Evolutionary conservation across 768 basidiomycete genomes (phyloP).

Genomic region (Hericium erinaceus): DNA sequence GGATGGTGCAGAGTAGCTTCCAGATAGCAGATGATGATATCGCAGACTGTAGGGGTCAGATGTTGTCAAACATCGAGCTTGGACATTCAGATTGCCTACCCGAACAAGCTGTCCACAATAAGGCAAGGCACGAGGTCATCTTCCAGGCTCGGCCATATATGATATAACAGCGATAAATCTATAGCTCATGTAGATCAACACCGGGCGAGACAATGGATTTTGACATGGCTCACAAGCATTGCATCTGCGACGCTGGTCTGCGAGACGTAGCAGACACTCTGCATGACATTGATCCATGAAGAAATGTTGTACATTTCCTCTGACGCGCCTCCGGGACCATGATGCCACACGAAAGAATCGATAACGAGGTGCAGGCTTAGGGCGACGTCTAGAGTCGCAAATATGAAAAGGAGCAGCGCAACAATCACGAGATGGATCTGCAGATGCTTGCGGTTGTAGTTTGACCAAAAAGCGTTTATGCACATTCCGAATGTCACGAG

Average conservation of each 20-base stretch:
- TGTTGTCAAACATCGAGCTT: no score
- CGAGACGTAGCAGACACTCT: slow-evolving; percentile 29
- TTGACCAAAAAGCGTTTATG: no score
- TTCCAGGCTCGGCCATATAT: slow-evolving; percentile 15
- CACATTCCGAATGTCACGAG: no score
- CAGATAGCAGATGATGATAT: slow-evolving; percentile 5
- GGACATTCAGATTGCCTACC: not conserved
- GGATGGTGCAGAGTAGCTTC: not conserved
- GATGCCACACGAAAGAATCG: slow-evolving; percentile 31
- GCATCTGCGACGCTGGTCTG: slow-evolving; percentile 36
- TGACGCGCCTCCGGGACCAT: slow-evolving; percentile 19
- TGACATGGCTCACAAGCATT: slow-evolving; percentile 25
- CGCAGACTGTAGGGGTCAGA: not conserved
- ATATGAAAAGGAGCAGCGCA: slow-evolving; percentile 29
- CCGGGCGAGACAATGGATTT: no score
- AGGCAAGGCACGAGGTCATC: slow-evolving; percentile 11
- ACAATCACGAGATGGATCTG: slow-evolving; percentile 21
- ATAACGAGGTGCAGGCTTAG: slow-evolving; percentile 33
- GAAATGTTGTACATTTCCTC: slow-evolving; percentile 27
- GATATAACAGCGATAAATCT: slow-evolving; percentile 20
- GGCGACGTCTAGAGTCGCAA: slow-evolving; percentile 30
- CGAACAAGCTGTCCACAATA: slow-evolving; percentile 16
- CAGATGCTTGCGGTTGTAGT: no score
- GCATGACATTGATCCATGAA: slow-evolving; percentile 33
- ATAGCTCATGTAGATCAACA: not conserved